Evolutionary conservation across 2,329 filamentous ascomycete genomes (phyloP).

Genomic region (Fusarium sulawesiense): DNA sequence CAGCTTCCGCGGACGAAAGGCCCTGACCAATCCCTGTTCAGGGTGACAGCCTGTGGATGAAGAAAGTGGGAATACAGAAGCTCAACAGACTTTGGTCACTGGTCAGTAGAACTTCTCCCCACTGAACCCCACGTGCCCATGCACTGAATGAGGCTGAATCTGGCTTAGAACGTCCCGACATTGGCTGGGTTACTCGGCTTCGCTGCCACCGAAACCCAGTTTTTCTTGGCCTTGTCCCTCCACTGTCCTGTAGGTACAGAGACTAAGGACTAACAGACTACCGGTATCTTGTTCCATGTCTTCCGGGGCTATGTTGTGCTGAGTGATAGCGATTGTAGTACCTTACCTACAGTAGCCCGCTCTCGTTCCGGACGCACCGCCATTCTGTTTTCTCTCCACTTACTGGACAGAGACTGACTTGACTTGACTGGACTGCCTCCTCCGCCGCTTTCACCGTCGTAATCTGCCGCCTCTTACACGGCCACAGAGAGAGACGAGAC

Average conservation of each 20-base stretch:
- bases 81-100: conserved; percentile 16
- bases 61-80: conserved; percentile 13
- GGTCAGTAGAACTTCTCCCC: conserved; percentile 17
- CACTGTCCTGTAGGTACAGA: conserved; percentile 12
- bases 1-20: conserved; percentile 17
- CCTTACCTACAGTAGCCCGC: conserved; percentile 1
- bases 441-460: conserved; percentile 47
- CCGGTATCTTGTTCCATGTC: conserved; percentile 8
- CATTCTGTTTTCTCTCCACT: conserved; percentile 28
- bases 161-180: conserved; percentile 44
- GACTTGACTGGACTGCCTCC: conserved; percentile 13
- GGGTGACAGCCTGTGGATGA: conserved; percentile 19
- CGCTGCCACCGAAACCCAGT: conserved; percentile 39
- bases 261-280: background rate
- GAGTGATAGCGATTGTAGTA: conserved; percentile 20
- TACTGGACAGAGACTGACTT: conserved; percentile 28
- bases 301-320: conserved; percentile 17
- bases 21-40: conserved; percentile 36
- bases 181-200: conserved; percentile 31
- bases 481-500: conserved; percentile 19
- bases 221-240: conserved; percentile 1
- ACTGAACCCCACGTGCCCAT: conserved; percentile 47
- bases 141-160: conserved; percentile 46
- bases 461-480: conserved; percentile 46
- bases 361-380: conserved; percentile 33